Evolutionary conservation across 208 protist genomes (phyloP).

Genomic region (Trypanosoma caninum): DNA sequence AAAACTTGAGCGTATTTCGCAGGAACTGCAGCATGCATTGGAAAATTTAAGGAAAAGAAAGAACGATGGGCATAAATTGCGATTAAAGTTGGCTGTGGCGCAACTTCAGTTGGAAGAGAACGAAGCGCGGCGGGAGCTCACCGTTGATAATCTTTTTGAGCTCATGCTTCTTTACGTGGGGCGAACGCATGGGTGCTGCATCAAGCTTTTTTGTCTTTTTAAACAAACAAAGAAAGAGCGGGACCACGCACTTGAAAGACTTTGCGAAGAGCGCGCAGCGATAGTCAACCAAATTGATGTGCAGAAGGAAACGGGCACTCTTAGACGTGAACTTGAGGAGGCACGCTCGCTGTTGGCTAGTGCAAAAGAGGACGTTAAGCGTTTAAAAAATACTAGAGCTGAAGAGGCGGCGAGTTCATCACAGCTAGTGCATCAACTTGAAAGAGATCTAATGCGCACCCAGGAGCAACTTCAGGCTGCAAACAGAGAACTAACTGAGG

Average conservation of each 20-base stretch:
- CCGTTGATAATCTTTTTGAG: constrained; percentile 2
- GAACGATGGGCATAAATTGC: constrained; percentile 3
- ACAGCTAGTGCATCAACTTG: constrained; percentile 4
- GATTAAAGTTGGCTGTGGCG: constrained; percentile 19
- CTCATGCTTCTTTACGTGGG: constrained; percentile 12
- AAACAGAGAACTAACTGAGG: constrained; percentile 20
- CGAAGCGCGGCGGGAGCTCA: constrained; percentile 3
- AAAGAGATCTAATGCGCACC: constrained; percentile 16
- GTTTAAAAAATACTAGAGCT: constrained; percentile 7
- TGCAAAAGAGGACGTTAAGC: constrained; percentile 1
- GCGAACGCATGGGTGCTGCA: constrained; percentile 16
- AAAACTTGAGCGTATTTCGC: constrained; percentile 22
- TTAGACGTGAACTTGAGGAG: constrained; percentile 4
- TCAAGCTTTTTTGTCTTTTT: constrained; percentile 8
- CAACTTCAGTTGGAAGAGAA: constrained; percentile 36
- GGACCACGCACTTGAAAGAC: neutral
- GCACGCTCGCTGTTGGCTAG: neutral
- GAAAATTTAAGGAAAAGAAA: constrained; percentile 20
- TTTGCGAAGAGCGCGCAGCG: neutral
- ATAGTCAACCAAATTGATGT: neutral
- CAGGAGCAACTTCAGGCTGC: constrained; percentile 18
- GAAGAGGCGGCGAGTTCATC: neutral
- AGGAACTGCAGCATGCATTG: constrained; percentile 20
- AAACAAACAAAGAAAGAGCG: neutral
- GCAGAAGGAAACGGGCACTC: constrained; percentile 5